Base-by-base conservation (phyloP, 2,329 filamentous ascomycete genomes). In the Exophiala lecanii-corni region DNA sequence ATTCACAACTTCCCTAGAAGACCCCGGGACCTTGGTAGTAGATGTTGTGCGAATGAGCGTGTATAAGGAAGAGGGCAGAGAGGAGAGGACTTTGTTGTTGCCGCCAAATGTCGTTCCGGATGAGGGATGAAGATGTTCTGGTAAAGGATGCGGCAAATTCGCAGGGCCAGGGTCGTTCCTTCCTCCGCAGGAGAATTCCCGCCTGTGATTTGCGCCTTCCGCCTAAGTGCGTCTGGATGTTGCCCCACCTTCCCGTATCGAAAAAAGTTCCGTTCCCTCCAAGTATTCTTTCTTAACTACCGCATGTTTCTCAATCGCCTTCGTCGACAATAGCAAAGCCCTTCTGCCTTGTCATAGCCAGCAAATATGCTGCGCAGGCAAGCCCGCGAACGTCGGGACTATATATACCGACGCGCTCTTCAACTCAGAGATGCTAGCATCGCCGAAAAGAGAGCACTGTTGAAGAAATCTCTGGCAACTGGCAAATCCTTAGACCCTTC, bases 341-440 rank as follows among this genome's bases (percentile, higher is more conserved):
- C 23, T 26, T 26, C 12, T 26, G 23, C 23, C n/a, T n/a, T n/a
- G 23, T 26, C 23, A 7, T 12, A 26, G 23, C 23, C 23, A 26
- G 19, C 18, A 16, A 45, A 21, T 23, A 54, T 54, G 51, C 35
- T 54, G 69, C 78, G 83, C 58, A 78, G 82, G 73, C 83, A 88
- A 75, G 82, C 83, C 50, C 80, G 86, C 55, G 81, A 89, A 65
- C 76, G 87, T 57, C 76, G 86, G 56, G 87, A 94, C 62, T 94
- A 97, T 65, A 81, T 98, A 57, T 94, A 96, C 66, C 81, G 91
- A 48, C 83, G 86, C 59, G 91, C 92, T 26, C 75, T 96, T 45
- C 82, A 88, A 16, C 78, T 96, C 32, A 82, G 85, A 55, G 88
- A 96, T 69, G 91, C 91, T 49, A 91, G 95, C 60, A 94, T 94